phyloP scores from a whole-genome alignment of 1,284 basidiomycete species.

The Filobasidium uniguttulatum region DNA sequence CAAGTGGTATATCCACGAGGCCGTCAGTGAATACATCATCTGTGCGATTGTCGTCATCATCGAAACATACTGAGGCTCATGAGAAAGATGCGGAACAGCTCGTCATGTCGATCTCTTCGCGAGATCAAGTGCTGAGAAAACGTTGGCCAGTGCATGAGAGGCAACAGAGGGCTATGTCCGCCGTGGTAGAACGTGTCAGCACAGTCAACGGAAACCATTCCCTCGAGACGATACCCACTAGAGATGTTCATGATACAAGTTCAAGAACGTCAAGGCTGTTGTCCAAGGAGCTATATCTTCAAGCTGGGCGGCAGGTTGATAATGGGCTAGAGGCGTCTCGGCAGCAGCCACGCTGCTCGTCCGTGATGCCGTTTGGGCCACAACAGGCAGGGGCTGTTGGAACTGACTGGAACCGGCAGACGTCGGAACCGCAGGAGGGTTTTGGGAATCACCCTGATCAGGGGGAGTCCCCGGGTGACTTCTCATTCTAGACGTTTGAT shows the following conservation, averaged over 20 bases:
- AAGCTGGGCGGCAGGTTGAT: neutral
- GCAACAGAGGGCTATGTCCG: slow-evolving; percentile 18
- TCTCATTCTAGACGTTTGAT: neutral
- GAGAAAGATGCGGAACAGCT: slow-evolving; percentile 18
- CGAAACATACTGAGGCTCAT: slow-evolving; percentile 16
- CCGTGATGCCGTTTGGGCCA: neutral
- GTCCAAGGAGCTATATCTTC: slow-evolving; percentile 20
- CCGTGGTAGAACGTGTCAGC: neutral
- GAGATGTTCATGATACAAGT: slow-evolving; percentile 21
- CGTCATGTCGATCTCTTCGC: slow-evolving; percentile 18
- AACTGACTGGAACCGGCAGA: neutral
- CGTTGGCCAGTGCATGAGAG: slow-evolving; percentile 24
- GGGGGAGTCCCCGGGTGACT: neutral
- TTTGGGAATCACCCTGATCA: neutral
- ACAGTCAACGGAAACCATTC: neutral
- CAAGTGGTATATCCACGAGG: neutral
- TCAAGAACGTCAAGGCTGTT: slow-evolving; percentile 18
- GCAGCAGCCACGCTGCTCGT: neutral
- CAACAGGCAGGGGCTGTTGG: neutral
- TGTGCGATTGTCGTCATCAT: no score
- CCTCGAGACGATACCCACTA: slow-evolving; percentile 16
- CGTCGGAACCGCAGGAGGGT: neutral
- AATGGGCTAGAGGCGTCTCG: neutral
- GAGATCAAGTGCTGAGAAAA: slow-evolving; percentile 22
- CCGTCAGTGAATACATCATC: no score